Conservation (phyloP, 73 alveolate species). For the Paraurostyla sp. region DNA sequence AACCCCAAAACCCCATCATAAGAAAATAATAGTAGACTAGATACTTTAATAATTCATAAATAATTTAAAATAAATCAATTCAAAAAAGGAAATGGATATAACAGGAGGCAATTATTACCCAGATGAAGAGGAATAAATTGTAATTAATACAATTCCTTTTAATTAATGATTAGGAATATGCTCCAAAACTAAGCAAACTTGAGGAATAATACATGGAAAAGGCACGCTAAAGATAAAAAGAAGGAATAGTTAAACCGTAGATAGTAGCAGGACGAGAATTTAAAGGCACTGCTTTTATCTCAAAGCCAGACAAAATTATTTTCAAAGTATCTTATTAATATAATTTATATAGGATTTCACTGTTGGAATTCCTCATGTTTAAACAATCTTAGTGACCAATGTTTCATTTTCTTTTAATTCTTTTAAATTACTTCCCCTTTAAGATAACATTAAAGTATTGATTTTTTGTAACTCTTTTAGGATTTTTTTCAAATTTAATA, state of each 20-base stretch:
- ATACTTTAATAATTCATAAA: too few relatives aligned
- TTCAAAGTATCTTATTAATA: constrained; percentile 77
- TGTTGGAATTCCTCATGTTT: constrained; percentile 91
- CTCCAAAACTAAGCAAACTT: constrained; percentile 75
- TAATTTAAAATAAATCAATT: neutral
- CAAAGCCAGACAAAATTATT: constrained; percentile 95
- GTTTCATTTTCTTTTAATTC: constrained; percentile 95
- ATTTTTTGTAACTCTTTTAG: neutral
- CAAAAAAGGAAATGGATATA: neutral
- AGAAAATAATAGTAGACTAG: too few relatives aligned
- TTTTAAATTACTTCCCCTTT: constrained; percentile 90
- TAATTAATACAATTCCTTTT: neutral
- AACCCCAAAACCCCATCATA: too few relatives aligned
- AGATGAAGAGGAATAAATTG: constrained; percentile 30
- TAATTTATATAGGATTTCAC: constrained; percentile 83
- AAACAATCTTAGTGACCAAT: constrained; percentile 93
- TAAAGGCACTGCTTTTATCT: constrained; percentile 95
- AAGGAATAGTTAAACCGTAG: constrained; percentile 90
- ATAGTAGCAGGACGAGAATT: constrained; percentile 93
- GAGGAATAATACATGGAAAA: constrained; percentile 85
- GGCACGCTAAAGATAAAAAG: constrained; percentile 91
- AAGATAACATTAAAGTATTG: constrained; percentile 82
- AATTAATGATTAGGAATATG: constrained; percentile 26
- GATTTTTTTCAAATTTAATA: constrained; percentile 96
- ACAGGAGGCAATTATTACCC: neutral